Base-by-base conservation (phyloP, 768 basidiomycete genomes). In the Russula dissimulans region DNA sequence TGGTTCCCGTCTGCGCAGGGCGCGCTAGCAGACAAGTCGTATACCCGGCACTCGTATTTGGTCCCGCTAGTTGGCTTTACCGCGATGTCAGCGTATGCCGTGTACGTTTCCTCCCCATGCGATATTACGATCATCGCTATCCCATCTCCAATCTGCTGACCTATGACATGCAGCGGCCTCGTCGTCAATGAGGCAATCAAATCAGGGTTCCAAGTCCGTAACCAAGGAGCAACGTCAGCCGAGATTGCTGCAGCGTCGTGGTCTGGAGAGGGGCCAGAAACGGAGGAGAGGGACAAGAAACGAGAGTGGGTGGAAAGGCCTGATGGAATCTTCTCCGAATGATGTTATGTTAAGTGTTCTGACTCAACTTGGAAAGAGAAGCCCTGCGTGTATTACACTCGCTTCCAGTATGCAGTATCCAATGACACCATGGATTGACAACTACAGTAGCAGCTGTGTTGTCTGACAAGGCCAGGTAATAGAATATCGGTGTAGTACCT, bases 1-100 rank as follows among this genome's bases (percentile, higher is more conserved):
- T 85, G 82, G 84, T 85, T 80, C 69, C 83, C 84, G 2, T 74
- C 81, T 11, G 82, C 82, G 6, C 83, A 85, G 64, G 84, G 77
- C 17, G 73, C 75, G 15, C 70, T 85, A 46, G 83, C 81, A 5
- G 81, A 84, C 67, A 68, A 67, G 58, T 54, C 76, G 43, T 76
- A 71, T 59, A 81, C 80, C 3, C 75, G 77, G 22, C 75, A 74
- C 57, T 85, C 84, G 18, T 85, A 85, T 67, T 75, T 84, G 44
- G 80, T 85, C 5, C 81, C 84, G 0, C 73, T 81, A 26, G 22
- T 26, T 26, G 22, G 22, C 22, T 26, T 26, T 26, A 26, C 22
- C 22, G 22, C 22, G 22, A 26, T 26, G 22, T 68, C 74, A 42
- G 63, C 79, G 41, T 85, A 85, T 60, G 82, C 82, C 0, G 61